Base-by-base conservation (phyloP, 2,329 filamentous ascomycete species). In the Didymella sp. region DNA sequence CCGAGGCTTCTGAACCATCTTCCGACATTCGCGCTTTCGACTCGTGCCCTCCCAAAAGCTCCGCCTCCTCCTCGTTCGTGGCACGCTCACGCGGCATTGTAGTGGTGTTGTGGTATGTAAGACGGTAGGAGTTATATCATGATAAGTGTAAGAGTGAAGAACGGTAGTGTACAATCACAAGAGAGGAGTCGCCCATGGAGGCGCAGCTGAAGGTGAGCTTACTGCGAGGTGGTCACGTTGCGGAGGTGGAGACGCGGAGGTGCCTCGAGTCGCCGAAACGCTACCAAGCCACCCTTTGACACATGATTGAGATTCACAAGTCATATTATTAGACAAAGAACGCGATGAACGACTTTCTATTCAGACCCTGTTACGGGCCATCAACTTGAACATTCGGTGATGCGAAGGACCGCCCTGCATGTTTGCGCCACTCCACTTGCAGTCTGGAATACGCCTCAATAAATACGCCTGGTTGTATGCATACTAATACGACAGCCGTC, bases 1-100 rank as follows among this genome's bases (percentile, higher is more conserved):
- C 75, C 3, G 90, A 91, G 60, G 83, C 84, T 50, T 72, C 70
- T 6, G 64, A 73, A 42, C 69, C 68, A 60, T 74, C 75, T 59
- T 75, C 70, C 56, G 74, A 76, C 56, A 61, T 56, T 57, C 69
- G 71, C 52, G 69, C 53, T 35, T 69, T 58, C 45, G 60, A 58
- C 51, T 75, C 69, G 33, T 74, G 63, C 44, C 70, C 68, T 25
- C 75, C 78, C 21, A 82, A 73, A 56, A 79, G 79, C 66, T 78
- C 73, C 53, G 76, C 73, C 73, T 82, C 79, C 68, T 81, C 79
- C 60, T 77, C 73, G 64, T 73, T 72, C 51, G 67, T 57, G 44
- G 68, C 62, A 59, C 68, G 70, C 59, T 73, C 70, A 50, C 67
- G 70, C 58, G 73, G 69, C 73, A 77, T 77, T 25, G 46, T 68